Evolutionary conservation across 2,329 filamentous ascomycete genomes (phyloP).

Genomic region (Hypoxylon rubiginosum): DNA sequence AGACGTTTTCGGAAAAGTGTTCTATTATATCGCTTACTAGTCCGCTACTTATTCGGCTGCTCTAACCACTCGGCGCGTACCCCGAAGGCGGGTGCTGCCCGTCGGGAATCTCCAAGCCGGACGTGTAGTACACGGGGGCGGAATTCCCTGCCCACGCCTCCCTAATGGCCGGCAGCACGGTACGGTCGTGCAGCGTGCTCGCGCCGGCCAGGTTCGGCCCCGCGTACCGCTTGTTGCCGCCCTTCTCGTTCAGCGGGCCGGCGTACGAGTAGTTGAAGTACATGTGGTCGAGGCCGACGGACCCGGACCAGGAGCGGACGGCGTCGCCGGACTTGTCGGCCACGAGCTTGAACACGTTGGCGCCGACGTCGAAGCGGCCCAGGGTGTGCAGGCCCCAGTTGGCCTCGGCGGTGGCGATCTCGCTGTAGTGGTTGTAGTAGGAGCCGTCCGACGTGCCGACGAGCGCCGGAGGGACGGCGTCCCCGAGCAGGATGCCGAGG

Average conservation of each 20-base stretch:
- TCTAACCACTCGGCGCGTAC: conserved; percentile 47
- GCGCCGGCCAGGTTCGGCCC: conserved; percentile 56
- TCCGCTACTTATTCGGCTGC: background rate
- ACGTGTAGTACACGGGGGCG: conserved; percentile 59
- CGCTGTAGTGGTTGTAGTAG: conserved; percentile 81
- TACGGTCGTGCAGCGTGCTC: conserved; percentile 48
- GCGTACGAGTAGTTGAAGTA: conserved; percentile 69
- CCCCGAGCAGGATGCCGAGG: conserved; percentile 79
- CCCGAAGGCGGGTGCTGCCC: conserved; percentile 59
- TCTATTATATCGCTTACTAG: background rate
- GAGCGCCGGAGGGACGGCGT: conserved; percentile 75
- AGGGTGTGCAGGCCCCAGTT: conserved; percentile 80
- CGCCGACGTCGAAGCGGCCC: conserved; percentile 78
- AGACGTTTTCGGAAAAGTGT: background rate
- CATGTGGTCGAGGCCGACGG: conserved; percentile 55
- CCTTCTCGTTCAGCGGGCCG: conserved; percentile 60
- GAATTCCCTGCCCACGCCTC: conserved; percentile 55
- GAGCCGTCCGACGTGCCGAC: conserved; percentile 76
- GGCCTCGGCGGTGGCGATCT: conserved; percentile 74
- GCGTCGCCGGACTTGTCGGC: conserved; percentile 71
- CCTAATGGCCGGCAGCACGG: conserved; percentile 57
- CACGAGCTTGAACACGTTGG: conserved; percentile 76
- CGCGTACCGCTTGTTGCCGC: conserved; percentile 54
- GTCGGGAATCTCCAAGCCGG: conserved; percentile 57
- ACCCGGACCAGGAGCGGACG: conserved; percentile 56